phyloP scores from a whole-genome alignment of 805 yeast species.

The Ogataea nakhonphanomensis region DNA sequence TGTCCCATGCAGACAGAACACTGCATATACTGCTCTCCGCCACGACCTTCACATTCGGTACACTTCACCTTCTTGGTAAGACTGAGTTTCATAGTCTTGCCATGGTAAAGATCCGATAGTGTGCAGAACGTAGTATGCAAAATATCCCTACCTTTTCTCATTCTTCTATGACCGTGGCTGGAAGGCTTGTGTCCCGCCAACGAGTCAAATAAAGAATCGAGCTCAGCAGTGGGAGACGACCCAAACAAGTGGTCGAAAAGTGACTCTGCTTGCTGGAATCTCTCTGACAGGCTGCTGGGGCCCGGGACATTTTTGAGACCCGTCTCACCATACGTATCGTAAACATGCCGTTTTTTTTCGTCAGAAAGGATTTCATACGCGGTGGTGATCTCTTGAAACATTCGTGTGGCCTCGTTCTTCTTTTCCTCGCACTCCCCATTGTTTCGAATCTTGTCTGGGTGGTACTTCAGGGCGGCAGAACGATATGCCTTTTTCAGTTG shows the following conservation, averaged over 20 bases:
- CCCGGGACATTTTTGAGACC: constrained; percentile 29
- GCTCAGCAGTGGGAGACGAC: not conserved
- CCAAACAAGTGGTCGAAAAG: constrained; percentile 8
- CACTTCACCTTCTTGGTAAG: constrained; percentile 51
- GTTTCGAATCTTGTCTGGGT: constrained; percentile 85
- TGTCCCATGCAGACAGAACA: constrained; percentile 42
- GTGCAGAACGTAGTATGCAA: constrained; percentile 51
- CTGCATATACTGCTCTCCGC: constrained; percentile 35
- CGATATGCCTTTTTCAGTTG: constrained; percentile 85
- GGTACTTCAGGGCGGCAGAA: constrained; percentile 73
- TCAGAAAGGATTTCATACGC: constrained; percentile 90
- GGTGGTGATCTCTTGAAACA: constrained; percentile 92
- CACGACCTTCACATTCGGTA: constrained; percentile 47
- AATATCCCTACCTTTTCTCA: constrained; percentile 50
- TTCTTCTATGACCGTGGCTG: constrained; percentile 1
- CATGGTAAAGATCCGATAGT: constrained; percentile 54
- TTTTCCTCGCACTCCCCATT: constrained; percentile 74
- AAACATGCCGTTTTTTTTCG: constrained; percentile 75
- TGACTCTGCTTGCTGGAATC: constrained; percentile 6
- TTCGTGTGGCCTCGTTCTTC: constrained; percentile 67
- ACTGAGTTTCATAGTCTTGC: constrained; percentile 53
- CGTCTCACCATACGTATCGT: constrained; percentile 88
- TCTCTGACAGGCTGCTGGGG: not conserved
- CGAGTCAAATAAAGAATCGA: constrained; percentile 3
- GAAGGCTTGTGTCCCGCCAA: not conserved